phyloP scores from a whole-genome alignment of 805 yeast genomes.

The Saturnispora quitensis region DNA sequence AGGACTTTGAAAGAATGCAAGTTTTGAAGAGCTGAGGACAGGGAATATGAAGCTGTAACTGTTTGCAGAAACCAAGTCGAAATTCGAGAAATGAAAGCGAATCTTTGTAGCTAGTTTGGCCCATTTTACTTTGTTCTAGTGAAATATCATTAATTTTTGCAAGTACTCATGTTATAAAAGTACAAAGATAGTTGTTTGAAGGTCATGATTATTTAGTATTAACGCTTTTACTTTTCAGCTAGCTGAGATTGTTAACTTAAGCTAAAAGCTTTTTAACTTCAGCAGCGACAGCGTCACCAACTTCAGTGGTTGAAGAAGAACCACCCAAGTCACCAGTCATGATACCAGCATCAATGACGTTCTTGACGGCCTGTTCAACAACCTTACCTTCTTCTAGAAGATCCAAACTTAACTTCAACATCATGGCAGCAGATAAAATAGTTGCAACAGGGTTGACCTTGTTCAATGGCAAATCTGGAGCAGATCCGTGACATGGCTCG shows the following conservation, averaged over 20 bases:
- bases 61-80: background rate
- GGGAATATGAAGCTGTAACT: background rate
- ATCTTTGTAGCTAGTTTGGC: background rate
- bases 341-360: constrained; percentile 71
- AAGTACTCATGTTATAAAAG: background rate
- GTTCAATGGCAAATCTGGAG: constrained; percentile 83
- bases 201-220: background rate
- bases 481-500: constrained; percentile 98
- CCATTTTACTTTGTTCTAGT: background rate
- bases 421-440: constrained; percentile 92
- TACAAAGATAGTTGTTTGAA: background rate
- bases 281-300: constrained; percentile 85
- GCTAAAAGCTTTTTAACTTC: constrained; percentile 41
- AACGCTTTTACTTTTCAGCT: background rate
- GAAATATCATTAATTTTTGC: background rate
- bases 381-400: constrained; percentile 78
- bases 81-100: too few relatives aligned
- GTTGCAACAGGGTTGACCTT: constrained; percentile 95
- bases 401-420: constrained; percentile 86
- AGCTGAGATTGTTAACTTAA: background rate
- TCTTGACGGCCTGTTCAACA: constrained; percentile 78
- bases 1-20: background rate
- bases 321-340: constrained; percentile 94
- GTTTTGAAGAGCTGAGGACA: background rate
- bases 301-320: constrained; percentile 71